Conservation (phyloP, 2,329 filamentous ascomycete genomes). For the Arthrobotrys entomopaga region DNA sequence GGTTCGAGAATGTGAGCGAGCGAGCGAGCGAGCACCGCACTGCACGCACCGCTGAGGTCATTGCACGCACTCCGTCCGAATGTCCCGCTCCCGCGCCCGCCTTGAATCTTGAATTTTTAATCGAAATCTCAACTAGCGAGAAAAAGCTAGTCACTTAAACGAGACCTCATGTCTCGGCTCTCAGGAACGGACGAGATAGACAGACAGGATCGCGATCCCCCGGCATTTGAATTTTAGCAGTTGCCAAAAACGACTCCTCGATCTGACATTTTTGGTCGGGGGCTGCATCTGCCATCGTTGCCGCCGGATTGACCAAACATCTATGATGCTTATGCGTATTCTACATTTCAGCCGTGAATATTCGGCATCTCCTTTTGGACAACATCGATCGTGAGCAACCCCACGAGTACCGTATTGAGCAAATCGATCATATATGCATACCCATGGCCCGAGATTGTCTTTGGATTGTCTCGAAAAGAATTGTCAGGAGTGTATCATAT, state of each 20-base stretch:
- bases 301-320: constrained; percentile 13
- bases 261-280: constrained; percentile 5
- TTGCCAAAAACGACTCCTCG: background rate
- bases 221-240: background rate
- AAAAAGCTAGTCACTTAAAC: constrained; percentile 15
- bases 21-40: constrained; percentile 20
- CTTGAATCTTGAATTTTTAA: background rate
- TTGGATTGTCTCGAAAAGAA: background rate
- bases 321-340: too few species aligned
- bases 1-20: constrained; percentile 8
- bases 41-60: constrained; percentile 12
- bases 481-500: constrained; percentile 8
- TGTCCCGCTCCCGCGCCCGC: constrained; percentile 48
- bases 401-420: constrained; percentile 48
- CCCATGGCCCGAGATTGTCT: constrained; percentile 19
- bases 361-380: constrained; percentile 25
- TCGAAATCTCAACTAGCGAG: constrained; percentile 28
- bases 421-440: constrained; percentile 37
- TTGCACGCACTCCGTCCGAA: constrained; percentile 13
- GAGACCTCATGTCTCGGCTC: constrained; percentile 30
- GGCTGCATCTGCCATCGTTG: background rate
- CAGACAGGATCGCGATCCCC: too few species aligned
- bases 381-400: constrained; percentile 40
- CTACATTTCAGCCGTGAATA: constrained; percentile 33
- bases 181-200: constrained; percentile 5